phyloP scores from a whole-genome alignment of 2,329 filamentous ascomycete genomes.

The Xylariaceae sp. region DNA sequence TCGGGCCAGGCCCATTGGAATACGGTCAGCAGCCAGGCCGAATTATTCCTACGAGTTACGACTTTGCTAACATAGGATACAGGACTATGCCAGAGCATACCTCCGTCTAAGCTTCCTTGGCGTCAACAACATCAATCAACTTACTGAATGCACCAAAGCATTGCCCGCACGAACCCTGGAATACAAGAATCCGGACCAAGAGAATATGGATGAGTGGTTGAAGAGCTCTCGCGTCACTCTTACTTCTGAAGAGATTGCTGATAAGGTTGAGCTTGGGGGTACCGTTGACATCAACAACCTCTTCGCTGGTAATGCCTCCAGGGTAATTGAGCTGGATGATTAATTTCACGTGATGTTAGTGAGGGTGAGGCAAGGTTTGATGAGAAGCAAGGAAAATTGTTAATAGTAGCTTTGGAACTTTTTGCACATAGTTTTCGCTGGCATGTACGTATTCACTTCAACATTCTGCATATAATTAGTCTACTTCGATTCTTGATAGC shows the following conservation, averaged over 20 bases:
- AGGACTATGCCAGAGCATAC: constrained; percentile 60
- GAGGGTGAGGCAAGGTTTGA: not conserved
- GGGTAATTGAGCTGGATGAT: constrained; percentile 7
- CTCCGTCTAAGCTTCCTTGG: constrained; percentile 60
- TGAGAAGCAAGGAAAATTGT: not conserved
- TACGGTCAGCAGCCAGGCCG: constrained; percentile 40
- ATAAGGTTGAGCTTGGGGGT: constrained; percentile 29
- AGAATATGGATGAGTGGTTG: constrained; percentile 30
- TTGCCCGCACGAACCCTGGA: constrained; percentile 46
- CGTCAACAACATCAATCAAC: constrained; percentile 60
- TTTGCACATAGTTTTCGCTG: constrained; percentile 8
- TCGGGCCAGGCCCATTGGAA: constrained; percentile 49
- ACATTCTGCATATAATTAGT: not conserved
- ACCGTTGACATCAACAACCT: constrained; percentile 18
- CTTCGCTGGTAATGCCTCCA: constrained; percentile 4
- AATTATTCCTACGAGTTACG: not conserved
- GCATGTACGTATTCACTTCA: not conserved
- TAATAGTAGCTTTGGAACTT: not conserved
- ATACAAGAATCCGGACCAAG: constrained; percentile 34
- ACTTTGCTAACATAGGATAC: not conserved
- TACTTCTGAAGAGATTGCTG: constrained; percentile 26
- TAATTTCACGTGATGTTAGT: not conserved
- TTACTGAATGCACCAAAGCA: constrained; percentile 61
- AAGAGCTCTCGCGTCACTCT: constrained; percentile 24
- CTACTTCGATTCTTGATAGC: no score